Conservation (phyloP, 2,329 filamentous ascomycete genomes). For the Gnomoniopsis smithogilvyi region DNA sequence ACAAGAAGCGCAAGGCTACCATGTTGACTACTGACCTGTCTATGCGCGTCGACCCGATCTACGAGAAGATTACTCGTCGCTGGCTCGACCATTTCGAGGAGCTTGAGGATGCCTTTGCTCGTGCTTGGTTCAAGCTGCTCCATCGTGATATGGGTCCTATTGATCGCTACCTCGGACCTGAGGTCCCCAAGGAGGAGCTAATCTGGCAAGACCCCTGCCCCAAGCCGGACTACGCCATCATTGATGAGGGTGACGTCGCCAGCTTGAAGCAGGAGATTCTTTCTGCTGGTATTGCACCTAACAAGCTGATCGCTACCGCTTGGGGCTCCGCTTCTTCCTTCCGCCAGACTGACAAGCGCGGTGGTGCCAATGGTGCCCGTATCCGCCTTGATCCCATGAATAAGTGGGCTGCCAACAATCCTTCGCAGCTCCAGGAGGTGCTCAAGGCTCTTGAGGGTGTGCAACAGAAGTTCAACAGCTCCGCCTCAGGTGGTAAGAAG, state of each 20-base stretch:
- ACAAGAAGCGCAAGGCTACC: constrained; percentile 69
- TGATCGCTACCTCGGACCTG: constrained; percentile 66
- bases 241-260: constrained; percentile 57
- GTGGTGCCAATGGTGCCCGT: constrained; percentile 72
- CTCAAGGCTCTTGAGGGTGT: constrained; percentile 43
- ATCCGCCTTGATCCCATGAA: constrained; percentile 68
- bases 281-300: constrained; percentile 50
- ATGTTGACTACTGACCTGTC: constrained; percentile 77
- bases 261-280: constrained; percentile 65
- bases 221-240: constrained; percentile 46
- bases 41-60: constrained; percentile 67
- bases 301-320: constrained; percentile 61
- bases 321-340: constrained; percentile 67
- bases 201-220: constrained; percentile 72
- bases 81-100: constrained; percentile 68
- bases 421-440: constrained; percentile 56
- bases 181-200: constrained; percentile 62
- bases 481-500: constrained; percentile 52
- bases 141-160: constrained; percentile 73
- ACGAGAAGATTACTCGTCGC: constrained; percentile 72
- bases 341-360: constrained; percentile 72
- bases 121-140: constrained; percentile 78
- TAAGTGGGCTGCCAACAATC: constrained; percentile 70
- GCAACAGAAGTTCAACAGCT: constrained; percentile 57
- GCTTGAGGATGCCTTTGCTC: constrained; percentile 66